A percentile compares a stretch with the other conserved stretches of the same genome.
These are phyloP conservation scores for Zygotorulaspora sp. DNA, from an alignment of 805 yeast species.

Conservation along the genomic window DNA sequence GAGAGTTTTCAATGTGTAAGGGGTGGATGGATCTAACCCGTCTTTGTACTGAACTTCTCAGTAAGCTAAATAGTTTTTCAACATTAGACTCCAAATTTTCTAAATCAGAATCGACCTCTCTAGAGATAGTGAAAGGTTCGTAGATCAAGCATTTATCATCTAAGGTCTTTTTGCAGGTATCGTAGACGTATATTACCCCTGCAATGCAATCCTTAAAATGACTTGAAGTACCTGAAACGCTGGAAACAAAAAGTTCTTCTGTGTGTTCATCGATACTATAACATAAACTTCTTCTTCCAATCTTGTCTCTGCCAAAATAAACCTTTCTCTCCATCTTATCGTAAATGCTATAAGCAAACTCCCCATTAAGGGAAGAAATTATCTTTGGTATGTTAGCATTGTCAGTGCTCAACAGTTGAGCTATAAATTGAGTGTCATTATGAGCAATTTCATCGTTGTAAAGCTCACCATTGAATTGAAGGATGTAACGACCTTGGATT, in stretches of 20 bases:
- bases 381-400: constrained; percentile 40
- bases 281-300: constrained; percentile 77
- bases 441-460: constrained; percentile 54
- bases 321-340: constrained; percentile 42
- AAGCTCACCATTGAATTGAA: constrained; percentile 91
- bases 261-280: constrained; percentile 33
- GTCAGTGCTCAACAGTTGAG: constrained; percentile 32
- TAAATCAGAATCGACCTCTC: constrained; percentile 19
- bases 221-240: constrained; percentile 33
- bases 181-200: constrained; percentile 46
- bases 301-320: constrained; percentile 77
- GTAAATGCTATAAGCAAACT: constrained; percentile 61
- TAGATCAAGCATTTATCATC: constrained; percentile 16
- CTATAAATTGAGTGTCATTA: constrained; percentile 63
- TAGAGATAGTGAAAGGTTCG: constrained; percentile 20
- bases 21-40: constrained; percentile 64
- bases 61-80: constrained; percentile 23
- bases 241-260: constrained; percentile 44
- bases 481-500: constrained; percentile 34
- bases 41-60: constrained; percentile 41
- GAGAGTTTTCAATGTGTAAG: constrained; percentile 36
- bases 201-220: constrained; percentile 52
- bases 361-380: constrained; percentile 60
- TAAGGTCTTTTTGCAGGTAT: constrained; percentile 26
- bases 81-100: constrained; percentile 11